Evolutionary conservation across 306 rosid genomes (phyloP), one percentile per base, ranked within the genome.

Genomic region (Corylus americana): DNA sequence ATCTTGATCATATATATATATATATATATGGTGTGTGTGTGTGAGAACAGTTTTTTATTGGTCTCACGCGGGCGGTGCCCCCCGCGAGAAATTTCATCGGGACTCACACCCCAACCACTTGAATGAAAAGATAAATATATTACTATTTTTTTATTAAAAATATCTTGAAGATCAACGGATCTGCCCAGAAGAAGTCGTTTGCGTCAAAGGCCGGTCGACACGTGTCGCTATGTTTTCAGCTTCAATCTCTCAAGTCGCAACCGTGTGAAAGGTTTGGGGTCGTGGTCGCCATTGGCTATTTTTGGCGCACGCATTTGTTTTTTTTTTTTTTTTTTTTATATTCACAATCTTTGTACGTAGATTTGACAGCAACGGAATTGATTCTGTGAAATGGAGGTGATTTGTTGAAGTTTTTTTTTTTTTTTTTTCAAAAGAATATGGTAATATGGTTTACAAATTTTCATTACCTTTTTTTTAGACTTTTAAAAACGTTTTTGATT

Each of bases 1-100:
- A 11, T 49, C 53, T 49, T 2, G 53, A 49, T 48, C 51, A 12
- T 48, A 9, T 49, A 42, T 42, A 6, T 42, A 42, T 1, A 31
- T 31, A 31, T 31, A 31, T 31, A 31, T 31, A 31, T 22, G 25
- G 25, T 22, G 25, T 22, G 25, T 22, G 25, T 22, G 25, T 39
- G 44, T 39, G 44, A 39, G 8, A 39, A 37, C 27, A 22, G 8
- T 44, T 35, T 13, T 12, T 58, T 81, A 80, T 78, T 75, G 78
- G 70, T 20, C 57, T 79, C 94, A 88, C 74, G 91, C 88, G 68
- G 90, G 91, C 91, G 90, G 90, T 88, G 90, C 91, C 85, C 80
- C 88, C 90, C 82, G 86, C 89, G 86, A 29, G 73, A 88, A 75
- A 81, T 81, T 35, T 70, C 91, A 83, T 90, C 57, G 88, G 55